Evolutionary conservation across 768 basidiomycete species (phyloP).

Genomic region (Russula brevipes): DNA sequence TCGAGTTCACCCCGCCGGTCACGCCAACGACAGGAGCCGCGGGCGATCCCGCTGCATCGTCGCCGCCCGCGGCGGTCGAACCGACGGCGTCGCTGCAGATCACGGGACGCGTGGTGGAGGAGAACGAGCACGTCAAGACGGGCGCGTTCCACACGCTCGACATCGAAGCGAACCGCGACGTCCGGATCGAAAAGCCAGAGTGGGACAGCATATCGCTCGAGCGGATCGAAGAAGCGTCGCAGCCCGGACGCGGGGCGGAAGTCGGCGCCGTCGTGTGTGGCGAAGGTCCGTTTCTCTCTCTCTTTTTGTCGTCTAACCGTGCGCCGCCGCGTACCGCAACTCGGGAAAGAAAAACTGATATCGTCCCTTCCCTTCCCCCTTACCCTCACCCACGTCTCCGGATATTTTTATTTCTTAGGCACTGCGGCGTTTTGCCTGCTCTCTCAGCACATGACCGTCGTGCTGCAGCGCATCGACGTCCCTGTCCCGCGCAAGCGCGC

Average conservation of each 20-base stretch:
- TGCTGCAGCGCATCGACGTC: conserved; percentile 84
- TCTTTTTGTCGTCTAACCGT: too few relatives aligned
- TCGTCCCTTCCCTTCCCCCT: background rate
- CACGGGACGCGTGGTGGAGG: conserved; percentile 75
- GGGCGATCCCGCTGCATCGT: conserved; percentile 22
- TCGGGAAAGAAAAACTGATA: background rate
- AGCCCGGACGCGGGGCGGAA: conserved; percentile 94
- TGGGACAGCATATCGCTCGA: conserved; percentile 90
- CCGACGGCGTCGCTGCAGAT: conserved; percentile 69
- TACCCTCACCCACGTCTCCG: too few relatives aligned
- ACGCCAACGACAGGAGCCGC: conserved; percentile 41
- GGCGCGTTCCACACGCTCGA: conserved; percentile 95
- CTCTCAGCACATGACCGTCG: conserved; percentile 94
- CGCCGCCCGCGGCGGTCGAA: conserved; percentile 27
- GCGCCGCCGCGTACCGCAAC: background rate
- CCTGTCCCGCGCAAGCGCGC: conserved; percentile 87
- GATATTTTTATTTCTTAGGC: conserved; percentile 36
- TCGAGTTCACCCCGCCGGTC: conserved; percentile 76
- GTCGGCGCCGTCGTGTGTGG: conserved; percentile 95
- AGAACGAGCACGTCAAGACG: conserved; percentile 85
- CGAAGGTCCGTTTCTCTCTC: conserved; percentile 50
- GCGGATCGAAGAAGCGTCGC: conserved; percentile 80
- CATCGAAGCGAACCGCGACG: conserved; percentile 84
- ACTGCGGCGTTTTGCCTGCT: conserved; percentile 90
- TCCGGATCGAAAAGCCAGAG: conserved; percentile 85